Evolutionary conservation across 2,329 filamentous ascomycete genomes (phyloP).

Genomic region (Paradendryphiella salina): DNA sequence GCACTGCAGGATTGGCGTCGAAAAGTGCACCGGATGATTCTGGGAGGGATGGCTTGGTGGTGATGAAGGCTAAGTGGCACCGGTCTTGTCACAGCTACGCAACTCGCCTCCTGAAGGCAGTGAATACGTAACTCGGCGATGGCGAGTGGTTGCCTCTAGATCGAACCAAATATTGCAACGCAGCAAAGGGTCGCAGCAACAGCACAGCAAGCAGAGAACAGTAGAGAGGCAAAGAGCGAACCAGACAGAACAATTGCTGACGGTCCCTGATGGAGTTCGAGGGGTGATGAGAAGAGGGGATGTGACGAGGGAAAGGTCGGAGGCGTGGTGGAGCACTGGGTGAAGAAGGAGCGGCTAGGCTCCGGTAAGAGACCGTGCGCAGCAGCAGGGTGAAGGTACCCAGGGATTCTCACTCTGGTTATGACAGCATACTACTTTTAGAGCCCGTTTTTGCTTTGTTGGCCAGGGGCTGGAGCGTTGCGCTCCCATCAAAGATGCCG

Average conservation of each 20-base stretch:
- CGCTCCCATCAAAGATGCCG: constrained; percentile 16
- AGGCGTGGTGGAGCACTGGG: constrained; percentile 36
- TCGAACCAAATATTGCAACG: constrained; percentile 19
- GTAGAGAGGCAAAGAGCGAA: constrained; percentile 11
- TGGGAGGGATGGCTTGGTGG: constrained; percentile 13
- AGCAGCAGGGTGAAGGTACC: constrained; percentile 40
- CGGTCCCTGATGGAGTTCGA: constrained; percentile 32
- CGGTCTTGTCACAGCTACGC: constrained; percentile 23
- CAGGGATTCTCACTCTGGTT: constrained; percentile 35
- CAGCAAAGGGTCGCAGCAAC: constrained; percentile 8
- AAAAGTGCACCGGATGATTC: constrained; percentile 20
- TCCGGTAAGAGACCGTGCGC: constrained; percentile 38
- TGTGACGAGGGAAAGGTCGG: constrained; percentile 33
- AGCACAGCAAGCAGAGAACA: constrained; percentile 1
- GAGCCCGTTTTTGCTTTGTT: constrained; percentile 28
- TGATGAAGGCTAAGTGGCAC: constrained; percentile 18
- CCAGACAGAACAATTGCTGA: constrained; percentile 18
- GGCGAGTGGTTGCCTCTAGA: constrained; percentile 28
- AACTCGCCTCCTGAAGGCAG: constrained; percentile 38
- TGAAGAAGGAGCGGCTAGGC: constrained; percentile 39
- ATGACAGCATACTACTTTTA: constrained; percentile 46
- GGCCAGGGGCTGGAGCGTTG: constrained; percentile 29
- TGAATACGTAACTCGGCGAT: constrained; percentile 34
- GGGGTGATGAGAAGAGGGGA: constrained; percentile 27
- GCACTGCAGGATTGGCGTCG: constrained; percentile 20